These are phyloP conservation scores for Fusarium marasasianum DNA, from an alignment of 2,329 filamentous ascomycete genomes.

Conservation along the genomic window DNA sequence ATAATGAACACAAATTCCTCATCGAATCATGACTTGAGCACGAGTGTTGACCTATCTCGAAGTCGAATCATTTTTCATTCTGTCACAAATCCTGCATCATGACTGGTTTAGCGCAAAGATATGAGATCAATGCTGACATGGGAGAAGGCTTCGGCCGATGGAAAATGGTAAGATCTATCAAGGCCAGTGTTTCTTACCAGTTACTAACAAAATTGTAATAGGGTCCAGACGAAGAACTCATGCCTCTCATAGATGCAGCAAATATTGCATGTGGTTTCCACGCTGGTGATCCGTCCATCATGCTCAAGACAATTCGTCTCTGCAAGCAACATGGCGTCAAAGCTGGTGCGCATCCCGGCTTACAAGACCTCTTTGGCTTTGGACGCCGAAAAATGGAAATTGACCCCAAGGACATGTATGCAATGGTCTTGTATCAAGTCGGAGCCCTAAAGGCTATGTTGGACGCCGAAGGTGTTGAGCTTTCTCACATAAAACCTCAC, in stretches of 20 bases:
- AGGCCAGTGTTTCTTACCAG: background rate
- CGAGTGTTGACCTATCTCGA: background rate
- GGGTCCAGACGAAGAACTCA: slow-evolving; percentile 65
- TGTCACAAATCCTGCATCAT: background rate
- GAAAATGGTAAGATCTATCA: background rate
- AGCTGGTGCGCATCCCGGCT: slow-evolving; percentile 70
- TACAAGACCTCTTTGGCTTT: slow-evolving; percentile 73
- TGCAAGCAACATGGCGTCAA: slow-evolving; percentile 67
- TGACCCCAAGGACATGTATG: slow-evolving; percentile 63
- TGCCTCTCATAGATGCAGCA: slow-evolving; percentile 69
- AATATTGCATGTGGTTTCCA: slow-evolving; percentile 71
- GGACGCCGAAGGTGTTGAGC: slow-evolving; percentile 61
- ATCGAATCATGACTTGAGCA: background rate
- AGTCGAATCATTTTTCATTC: background rate
- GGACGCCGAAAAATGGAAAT: slow-evolving; percentile 70
- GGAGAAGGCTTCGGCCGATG: background rate
- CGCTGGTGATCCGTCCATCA: slow-evolving; percentile 70
- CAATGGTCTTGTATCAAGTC: slow-evolving; percentile 69
- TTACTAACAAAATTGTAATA: background rate
- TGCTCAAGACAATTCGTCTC: slow-evolving; percentile 66
- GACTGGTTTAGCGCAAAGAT: background rate
- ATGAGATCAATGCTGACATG: background rate
- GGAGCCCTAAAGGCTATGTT: slow-evolving; percentile 70
- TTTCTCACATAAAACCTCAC: slow-evolving; percentile 72
- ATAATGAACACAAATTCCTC: background rate